Evolutionary conservation across 1,284 basidiomycete species (phyloP).

Genomic region (Peniophora sp.): DNA sequence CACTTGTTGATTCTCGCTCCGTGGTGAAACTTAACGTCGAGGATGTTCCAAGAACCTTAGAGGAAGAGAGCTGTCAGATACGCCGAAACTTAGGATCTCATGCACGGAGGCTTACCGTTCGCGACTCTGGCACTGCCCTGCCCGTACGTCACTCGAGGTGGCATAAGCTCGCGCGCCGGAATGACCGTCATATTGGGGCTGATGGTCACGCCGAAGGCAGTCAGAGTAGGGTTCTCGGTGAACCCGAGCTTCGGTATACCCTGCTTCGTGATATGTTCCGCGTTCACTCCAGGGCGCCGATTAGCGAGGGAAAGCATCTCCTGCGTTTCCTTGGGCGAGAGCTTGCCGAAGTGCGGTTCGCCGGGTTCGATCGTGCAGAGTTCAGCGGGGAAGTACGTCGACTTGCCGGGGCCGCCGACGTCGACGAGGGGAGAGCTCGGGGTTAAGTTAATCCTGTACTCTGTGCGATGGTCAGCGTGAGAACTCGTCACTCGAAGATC

Average conservation of each 20-base stretch:
- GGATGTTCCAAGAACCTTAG: slow-evolving; percentile 54
- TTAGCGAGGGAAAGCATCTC: slow-evolving; percentile 61
- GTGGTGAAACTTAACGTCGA: slow-evolving; percentile 54
- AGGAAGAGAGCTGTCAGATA: not conserved
- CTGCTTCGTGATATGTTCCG: slow-evolving; percentile 42
- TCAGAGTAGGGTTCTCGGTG: slow-evolving; percentile 21
- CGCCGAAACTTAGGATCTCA: not conserved
- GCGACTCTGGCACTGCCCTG: slow-evolving; percentile 32
- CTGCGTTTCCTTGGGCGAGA: slow-evolving; percentile 45
- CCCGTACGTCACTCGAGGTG: slow-evolving; percentile 50
- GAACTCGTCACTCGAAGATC: too few relatives aligned
- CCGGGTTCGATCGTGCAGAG: slow-evolving; percentile 56
- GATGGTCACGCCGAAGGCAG: slow-evolving; percentile 50
- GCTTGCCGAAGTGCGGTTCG: slow-evolving; percentile 44
- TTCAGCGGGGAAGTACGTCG: slow-evolving; percentile 55
- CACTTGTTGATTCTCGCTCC: slow-evolving; percentile 41
- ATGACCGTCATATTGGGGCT: slow-evolving; percentile 48
- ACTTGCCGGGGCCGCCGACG: slow-evolving; percentile 33
- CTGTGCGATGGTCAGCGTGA: too few relatives aligned
- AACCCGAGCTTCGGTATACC: slow-evolving; percentile 53
- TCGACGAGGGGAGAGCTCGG: slow-evolving; percentile 58
- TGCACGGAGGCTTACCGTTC: slow-evolving; percentile 30
- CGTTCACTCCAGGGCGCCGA: slow-evolving; percentile 51
- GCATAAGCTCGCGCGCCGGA: slow-evolving; percentile 51
- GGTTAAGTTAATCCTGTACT: slow-evolving; percentile 45